Evolutionary conservation across 768 basidiomycete genomes (phyloP).

Genomic region (Leccinum broughii): DNA sequence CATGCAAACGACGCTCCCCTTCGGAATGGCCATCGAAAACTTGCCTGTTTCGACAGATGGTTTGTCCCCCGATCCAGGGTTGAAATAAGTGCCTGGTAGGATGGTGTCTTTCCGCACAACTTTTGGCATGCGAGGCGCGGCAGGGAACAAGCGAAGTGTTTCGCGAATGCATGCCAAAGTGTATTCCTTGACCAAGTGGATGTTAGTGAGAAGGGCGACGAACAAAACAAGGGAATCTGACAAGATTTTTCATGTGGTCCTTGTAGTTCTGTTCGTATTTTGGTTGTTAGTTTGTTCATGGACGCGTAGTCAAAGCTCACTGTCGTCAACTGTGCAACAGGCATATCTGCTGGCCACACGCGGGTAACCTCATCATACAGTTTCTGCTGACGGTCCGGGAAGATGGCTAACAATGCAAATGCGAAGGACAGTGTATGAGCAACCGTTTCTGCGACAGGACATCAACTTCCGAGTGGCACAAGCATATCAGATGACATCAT

Average conservation of each 20-base stretch:
- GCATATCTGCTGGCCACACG: constrained; percentile 42
- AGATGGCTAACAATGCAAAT: constrained; percentile 45
- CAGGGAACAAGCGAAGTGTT: constrained; percentile 45
- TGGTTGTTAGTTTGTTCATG: not conserved
- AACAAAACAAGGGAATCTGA: constrained; percentile 15
- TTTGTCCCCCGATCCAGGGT: constrained; percentile 18
- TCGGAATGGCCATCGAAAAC: constrained; percentile 37
- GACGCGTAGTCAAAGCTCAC: constrained; percentile 26
- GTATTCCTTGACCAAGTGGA: constrained; percentile 37
- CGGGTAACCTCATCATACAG: constrained; percentile 41
- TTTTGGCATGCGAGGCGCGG: constrained; percentile 39
- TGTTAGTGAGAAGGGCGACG: not conserved
- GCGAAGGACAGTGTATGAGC: constrained; percentile 47
- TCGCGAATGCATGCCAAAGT: constrained; percentile 45
- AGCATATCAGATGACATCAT: not conserved
- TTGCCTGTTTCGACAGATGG: constrained; percentile 27
- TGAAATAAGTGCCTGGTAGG: constrained; percentile 38
- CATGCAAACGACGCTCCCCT: constrained; percentile 40
- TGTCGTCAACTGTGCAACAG: constrained; percentile 24
- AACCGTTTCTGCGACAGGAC: constrained; percentile 42
- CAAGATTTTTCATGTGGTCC: constrained; percentile 39
- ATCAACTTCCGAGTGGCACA: constrained; percentile 6
- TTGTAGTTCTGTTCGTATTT: constrained; percentile 37
- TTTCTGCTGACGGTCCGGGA: constrained; percentile 50
- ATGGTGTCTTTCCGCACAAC: constrained; percentile 36